Conservation (phyloP, 2,329 filamentous ascomycete species). For the Aspergillus sp. region DNA sequence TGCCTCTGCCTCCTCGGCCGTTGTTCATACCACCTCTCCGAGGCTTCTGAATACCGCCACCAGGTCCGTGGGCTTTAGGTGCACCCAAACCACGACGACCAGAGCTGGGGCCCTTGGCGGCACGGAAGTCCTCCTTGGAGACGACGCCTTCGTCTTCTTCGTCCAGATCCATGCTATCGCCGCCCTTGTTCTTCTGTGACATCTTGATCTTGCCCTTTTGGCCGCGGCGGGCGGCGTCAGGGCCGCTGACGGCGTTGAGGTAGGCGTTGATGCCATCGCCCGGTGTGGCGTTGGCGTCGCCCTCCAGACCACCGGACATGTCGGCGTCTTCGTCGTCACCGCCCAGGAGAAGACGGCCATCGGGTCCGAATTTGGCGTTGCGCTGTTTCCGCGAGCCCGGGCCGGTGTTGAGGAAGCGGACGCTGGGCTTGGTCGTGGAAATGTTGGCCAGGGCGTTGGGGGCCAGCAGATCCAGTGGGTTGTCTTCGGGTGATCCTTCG, state of each 20-base stretch:
- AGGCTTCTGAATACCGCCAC: slow-evolving; percentile 18
- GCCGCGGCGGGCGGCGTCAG: slow-evolving; percentile 54
- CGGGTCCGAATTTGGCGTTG: slow-evolving; percentile 38
- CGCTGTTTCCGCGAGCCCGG: slow-evolving; percentile 35
- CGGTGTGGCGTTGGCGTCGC: slow-evolving; percentile 18
- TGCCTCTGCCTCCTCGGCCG: slow-evolving; percentile 8
- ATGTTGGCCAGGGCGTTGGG: slow-evolving; percentile 87
- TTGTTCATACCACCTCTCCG: slow-evolving; percentile 6
- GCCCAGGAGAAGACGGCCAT: slow-evolving; percentile 42
- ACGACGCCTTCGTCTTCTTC: slow-evolving; percentile 14
- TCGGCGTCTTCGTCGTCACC: slow-evolving; percentile 28
- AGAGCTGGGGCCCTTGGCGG: slow-evolving; percentile 4
- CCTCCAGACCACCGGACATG: slow-evolving; percentile 43
- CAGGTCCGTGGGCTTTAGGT: slow-evolving; percentile 21
- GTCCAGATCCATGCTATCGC: slow-evolving; percentile 41
- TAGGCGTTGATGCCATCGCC: slow-evolving; percentile 53
- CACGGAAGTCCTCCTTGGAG: slow-evolving; percentile 3
- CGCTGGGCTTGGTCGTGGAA: slow-evolving; percentile 74
- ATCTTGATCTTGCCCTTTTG: slow-evolving; percentile 60
- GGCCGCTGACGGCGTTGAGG: slow-evolving; percentile 56
- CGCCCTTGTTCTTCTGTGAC: slow-evolving; percentile 36
- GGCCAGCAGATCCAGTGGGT: slow-evolving; percentile 89
- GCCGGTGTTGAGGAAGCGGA: slow-evolving; percentile 39
- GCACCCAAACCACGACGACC: slow-evolving; percentile 21
- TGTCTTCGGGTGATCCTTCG: slow-evolving; percentile 74